These are phyloP conservation scores for Leonotis leonurus DNA, from an alignment of 257 asterid species.

Conservation along the genomic window DNA sequence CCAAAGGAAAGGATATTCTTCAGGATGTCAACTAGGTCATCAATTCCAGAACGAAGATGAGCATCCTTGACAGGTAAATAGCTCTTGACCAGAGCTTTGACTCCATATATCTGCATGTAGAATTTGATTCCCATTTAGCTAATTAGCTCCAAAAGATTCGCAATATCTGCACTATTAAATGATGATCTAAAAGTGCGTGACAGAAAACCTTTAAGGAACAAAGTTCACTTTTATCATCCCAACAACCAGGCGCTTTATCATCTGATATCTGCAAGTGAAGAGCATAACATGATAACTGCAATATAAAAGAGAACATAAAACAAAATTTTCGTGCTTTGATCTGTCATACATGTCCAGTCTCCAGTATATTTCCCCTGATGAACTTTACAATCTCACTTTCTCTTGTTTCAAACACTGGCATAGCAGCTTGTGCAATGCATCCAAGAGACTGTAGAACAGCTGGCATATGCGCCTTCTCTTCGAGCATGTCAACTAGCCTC, in stretches of 20 bases:
- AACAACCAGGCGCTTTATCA: slow-evolving; percentile 48
- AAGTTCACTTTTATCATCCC: slow-evolving; percentile 89
- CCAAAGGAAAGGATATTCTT: slow-evolving; percentile 71
- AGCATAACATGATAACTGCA: slow-evolving; percentile 9
- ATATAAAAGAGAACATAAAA: slow-evolving; percentile 11
- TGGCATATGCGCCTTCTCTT: slow-evolving; percentile 80
- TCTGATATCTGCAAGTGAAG: slow-evolving; percentile 48
- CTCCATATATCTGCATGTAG: slow-evolving; percentile 71
- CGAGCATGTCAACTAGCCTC: slow-evolving; percentile 97
- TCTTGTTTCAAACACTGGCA: slow-evolving; percentile 97
- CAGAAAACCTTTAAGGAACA: slow-evolving; percentile 78
- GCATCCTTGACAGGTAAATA: slow-evolving; percentile 94
- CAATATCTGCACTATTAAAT: slow-evolving; percentile 2
- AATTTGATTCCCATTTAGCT: slow-evolving; percentile 4
- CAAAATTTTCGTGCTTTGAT: slow-evolving; percentile 6
- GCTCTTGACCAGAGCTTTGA: slow-evolving; percentile 93
- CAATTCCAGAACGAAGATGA: slow-evolving; percentile 86
- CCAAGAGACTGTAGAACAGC: slow-evolving; percentile 98
- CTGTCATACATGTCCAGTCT: slow-evolving; percentile 63
- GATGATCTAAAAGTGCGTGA: slow-evolving; percentile 11
- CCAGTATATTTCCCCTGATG: slow-evolving; percentile 66
- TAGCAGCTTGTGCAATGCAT: slow-evolving; percentile 95
- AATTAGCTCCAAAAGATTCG: slow-evolving; percentile 1
- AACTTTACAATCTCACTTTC: slow-evolving; percentile 80
- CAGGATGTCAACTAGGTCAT: slow-evolving; percentile 58